Percentiles rank a stretch among this genome's conserved stretches.
Conservation (phyloP, 306 rosid genomes). For the Datisca glomerata region DNA sequence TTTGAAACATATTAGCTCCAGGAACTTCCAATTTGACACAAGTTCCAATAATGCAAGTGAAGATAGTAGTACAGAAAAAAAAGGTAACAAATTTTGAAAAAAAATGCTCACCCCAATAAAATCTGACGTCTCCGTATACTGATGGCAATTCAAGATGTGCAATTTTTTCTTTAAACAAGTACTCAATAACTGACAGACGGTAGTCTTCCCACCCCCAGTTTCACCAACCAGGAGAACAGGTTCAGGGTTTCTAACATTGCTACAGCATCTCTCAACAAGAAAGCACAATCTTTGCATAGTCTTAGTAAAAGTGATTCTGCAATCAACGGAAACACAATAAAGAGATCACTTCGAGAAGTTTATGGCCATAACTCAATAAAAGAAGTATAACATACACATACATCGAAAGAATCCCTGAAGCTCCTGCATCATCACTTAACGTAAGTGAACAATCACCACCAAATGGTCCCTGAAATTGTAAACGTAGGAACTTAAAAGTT, state of each 20-base stretch:
- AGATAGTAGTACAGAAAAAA: not conserved
- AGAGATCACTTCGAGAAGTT: conserved; percentile 1
- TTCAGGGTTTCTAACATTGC: conserved; percentile 40
- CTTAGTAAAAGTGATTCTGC: conserved; percentile 53
- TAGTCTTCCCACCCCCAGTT: conserved; percentile 98
- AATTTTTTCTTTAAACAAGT: conserved; percentile 44
- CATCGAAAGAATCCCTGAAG: conserved; percentile 33
- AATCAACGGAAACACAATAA: conserved; percentile 17
- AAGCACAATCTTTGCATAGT: conserved; percentile 70
- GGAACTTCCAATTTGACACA: too few relatives aligned
- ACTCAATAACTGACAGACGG: conserved; percentile 84
- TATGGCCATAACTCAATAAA: not conserved
- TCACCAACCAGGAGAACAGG: conserved; percentile 96
- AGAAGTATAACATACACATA: conserved; percentile 12
- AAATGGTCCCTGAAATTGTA: conserved; percentile 28
- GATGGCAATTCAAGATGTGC: conserved; percentile 86
- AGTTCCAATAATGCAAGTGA: too few relatives aligned
- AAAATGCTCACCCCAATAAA: conserved; percentile 77
- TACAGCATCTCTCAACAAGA: conserved; percentile 72
- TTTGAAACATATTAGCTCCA: too few relatives aligned
- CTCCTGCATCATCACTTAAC: conserved; percentile 19
- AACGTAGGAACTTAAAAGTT: too few relatives aligned
- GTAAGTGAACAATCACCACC: conserved; percentile 21
- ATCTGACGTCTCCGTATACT: conserved; percentile 90
- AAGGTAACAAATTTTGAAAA: conserved; percentile 1